Evolutionary conservation across 2,329 filamentous ascomycete genomes (phyloP).

Genomic region (Diaporthe aspalathi): DNA sequence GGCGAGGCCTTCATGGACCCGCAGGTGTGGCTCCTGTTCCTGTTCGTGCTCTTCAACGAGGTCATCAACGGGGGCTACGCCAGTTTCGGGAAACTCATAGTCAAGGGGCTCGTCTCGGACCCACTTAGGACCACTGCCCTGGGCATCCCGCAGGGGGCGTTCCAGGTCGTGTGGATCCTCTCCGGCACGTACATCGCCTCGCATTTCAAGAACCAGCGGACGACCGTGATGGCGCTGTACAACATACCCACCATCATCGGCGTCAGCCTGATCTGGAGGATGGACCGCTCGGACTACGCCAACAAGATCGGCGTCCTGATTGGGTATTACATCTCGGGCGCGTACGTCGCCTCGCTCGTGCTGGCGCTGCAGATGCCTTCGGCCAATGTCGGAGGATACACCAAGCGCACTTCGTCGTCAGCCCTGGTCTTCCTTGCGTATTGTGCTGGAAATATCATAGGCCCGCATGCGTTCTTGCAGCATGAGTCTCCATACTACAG

Average conservation of each 20-base stretch:
- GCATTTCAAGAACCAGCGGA: conserved; percentile 61
- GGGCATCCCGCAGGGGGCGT: conserved; percentile 66
- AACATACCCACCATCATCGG: conserved; percentile 63
- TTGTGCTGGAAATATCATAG: conserved; percentile 59
- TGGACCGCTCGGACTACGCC: conserved; percentile 47
- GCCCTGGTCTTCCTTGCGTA: conserved; percentile 60
- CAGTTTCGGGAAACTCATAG: conserved; percentile 67
- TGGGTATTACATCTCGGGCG: conserved; percentile 62
- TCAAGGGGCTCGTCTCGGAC: conserved; percentile 60
- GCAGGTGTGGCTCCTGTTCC: conserved; percentile 57
- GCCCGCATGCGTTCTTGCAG: conserved; percentile 58
- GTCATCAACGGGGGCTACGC: conserved; percentile 64
- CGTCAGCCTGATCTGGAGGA: conserved; percentile 61
- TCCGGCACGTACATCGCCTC: conserved; percentile 64
- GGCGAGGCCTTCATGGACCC: conserved; percentile 58
- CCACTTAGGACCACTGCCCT: conserved; percentile 60
- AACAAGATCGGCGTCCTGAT: conserved; percentile 60
- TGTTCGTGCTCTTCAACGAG: conserved; percentile 63
- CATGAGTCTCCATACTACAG: conserved; percentile 59
- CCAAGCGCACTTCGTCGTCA: conserved; percentile 58
- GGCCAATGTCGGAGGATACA: conserved; percentile 60
- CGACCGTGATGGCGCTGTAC: conserved; percentile 63
- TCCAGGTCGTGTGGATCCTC: conserved; percentile 65
- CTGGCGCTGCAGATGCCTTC: conserved; percentile 64
- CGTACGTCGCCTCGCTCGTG: conserved; percentile 63